phyloP scores from a whole-genome alignment of 2,329 filamentous ascomycete genomes.

The Harringtonia lauricola region DNA sequence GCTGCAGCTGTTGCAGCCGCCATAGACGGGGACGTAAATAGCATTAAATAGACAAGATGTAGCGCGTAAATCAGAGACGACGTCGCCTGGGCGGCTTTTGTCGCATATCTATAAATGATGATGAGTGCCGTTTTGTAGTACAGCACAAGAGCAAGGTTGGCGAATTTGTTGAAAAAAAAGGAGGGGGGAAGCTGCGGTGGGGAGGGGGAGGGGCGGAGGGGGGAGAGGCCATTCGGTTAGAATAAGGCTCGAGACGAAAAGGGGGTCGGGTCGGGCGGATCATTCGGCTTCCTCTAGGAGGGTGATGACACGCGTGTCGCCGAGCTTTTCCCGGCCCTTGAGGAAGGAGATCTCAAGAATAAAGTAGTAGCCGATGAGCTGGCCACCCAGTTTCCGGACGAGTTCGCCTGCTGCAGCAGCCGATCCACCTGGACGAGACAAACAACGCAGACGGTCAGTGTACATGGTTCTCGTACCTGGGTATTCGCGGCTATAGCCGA shows the following conservation, averaged over 20 bases:
- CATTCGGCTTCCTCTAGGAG: constrained; percentile 47
- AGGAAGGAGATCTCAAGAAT: constrained; percentile 92
- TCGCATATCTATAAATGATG: too few relatives aligned
- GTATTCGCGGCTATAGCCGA: not conserved
- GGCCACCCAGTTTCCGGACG: constrained; percentile 74
- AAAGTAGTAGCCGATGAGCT: constrained; percentile 84
- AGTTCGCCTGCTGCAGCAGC: constrained; percentile 80
- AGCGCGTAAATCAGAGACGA: too few relatives aligned
- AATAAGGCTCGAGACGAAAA: not conserved
- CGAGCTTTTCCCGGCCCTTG: constrained; percentile 82
- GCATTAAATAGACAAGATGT: too few relatives aligned
- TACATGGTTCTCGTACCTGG: not conserved
- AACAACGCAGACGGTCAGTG: constrained; percentile 3
- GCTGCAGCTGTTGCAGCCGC: too few relatives aligned
- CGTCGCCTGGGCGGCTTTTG: too few relatives aligned
- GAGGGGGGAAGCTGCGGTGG: too few relatives aligned
- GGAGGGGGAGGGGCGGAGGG: too few relatives aligned
- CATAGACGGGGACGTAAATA: too few relatives aligned
- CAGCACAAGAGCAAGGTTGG: too few relatives aligned
- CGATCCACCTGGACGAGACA: constrained; percentile 65
- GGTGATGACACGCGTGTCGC: constrained; percentile 65
- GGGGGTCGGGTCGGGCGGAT: not conserved
- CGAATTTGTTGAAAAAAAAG: too few relatives aligned
- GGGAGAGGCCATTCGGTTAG: too few relatives aligned
- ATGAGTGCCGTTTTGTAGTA: too few relatives aligned